Evolutionary conservation across 2,329 filamentous ascomycete species (phyloP), one percentile per base, ranked within the genome.

Genomic region (Ophiostoma himal-ulmi): DNA sequence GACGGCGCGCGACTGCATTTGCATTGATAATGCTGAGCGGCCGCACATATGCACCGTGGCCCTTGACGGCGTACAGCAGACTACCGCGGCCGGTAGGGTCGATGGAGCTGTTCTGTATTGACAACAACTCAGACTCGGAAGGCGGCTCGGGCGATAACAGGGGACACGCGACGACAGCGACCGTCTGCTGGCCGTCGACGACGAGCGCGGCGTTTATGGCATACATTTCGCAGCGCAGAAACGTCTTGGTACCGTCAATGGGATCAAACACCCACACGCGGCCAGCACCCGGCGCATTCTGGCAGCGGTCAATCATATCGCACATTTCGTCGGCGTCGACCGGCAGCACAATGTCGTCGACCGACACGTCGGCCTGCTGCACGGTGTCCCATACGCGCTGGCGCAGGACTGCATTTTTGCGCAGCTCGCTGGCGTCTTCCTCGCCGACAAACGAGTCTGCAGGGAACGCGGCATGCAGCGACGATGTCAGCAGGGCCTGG

Each of bases 231-330:
- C 83, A 82, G 13, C 79, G 77, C 10, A 88, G 79, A 69, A 85
- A 88, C 0, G 84, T 86, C 77, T 84, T 83, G 1, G 86, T 88
- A 8, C 86, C 86, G 73, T 88, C 86, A 39, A 88, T 87, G 0
- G 86, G 86, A 74, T 88, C 86, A 74, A 88, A 87, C 0, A 88
- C 81, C 85, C 86, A 88, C 10, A 82, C 81, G 17, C 85, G 76
- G 8, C 81, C 82, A 1, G 75, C 68, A 73, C 7, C 80, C 80
- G 26, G 78, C 73, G 39, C 83, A 82, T 71, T 39, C 69, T 71
- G 70, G 67, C 85, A 86, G 73, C 80, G 80, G 76, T 88, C 85
- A 64, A 88, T 83, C 72, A 85, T 77, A 68, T 82, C 80, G 75
- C 84, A 86, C 77, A 86, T 81, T 37, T 82, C 77, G 71, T 83